Conservation (phyloP, 2,329 filamentous ascomycete genomes). For the Cadophora malorum region DNA sequence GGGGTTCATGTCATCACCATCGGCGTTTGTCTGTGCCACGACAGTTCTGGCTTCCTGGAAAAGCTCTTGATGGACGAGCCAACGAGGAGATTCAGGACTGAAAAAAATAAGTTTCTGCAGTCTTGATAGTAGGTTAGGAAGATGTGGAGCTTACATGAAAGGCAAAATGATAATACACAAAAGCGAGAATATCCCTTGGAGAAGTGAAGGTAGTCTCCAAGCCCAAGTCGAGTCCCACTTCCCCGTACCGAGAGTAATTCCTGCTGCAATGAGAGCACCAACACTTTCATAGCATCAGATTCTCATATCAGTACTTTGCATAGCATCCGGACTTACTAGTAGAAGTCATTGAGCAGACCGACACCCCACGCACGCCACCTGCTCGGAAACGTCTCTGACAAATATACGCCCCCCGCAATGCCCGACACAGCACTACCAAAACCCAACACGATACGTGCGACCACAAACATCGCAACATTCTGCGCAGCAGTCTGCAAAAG, state of each 20-base stretch:
- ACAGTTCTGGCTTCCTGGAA: conserved; percentile 32
- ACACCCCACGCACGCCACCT: conserved; percentile 53
- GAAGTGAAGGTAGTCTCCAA: conserved; percentile 46
- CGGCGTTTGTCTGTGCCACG: not conserved
- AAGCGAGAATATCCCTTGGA: conserved; percentile 41
- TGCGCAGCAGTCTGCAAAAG: conserved; percentile 37
- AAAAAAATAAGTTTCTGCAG: too few species aligned
- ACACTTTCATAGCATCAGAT: conserved; percentile 26
- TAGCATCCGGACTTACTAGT: conserved; percentile 33
- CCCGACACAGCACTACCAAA: conserved; percentile 31
- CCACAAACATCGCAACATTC: conserved; percentile 38
- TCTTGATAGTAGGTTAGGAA: too few species aligned
- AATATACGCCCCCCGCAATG: conserved; percentile 54
- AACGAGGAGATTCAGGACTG: conserved; percentile 30
- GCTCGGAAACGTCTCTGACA: conserved; percentile 56
- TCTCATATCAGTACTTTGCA: not conserved
- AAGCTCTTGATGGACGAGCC: conserved; percentile 45
- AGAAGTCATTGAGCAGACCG: conserved; percentile 50
- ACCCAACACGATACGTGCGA: conserved; percentile 37
- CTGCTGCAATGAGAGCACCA: conserved; percentile 47
- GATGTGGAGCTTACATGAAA: conserved; percentile 26
- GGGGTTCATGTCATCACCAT: not conserved
- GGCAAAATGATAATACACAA: conserved; percentile 36
- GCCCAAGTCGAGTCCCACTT: conserved; percentile 47
- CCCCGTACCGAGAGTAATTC: conserved; percentile 47